Evolutionary conservation across 805 yeast species (phyloP).

Genomic region (Suhomyces sp.): DNA sequence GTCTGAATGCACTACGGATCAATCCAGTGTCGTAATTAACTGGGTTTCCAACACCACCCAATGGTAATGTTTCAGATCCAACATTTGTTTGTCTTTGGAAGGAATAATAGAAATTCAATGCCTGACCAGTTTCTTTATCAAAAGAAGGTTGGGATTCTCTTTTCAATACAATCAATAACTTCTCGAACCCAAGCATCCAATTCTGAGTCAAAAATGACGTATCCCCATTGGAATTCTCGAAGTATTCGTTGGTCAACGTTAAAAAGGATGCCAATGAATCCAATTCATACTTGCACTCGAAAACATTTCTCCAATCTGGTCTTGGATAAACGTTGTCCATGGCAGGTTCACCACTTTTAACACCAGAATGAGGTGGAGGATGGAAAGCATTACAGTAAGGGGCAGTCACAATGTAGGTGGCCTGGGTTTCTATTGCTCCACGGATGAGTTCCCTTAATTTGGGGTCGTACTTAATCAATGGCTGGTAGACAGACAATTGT

Average conservation of each 20-base stretch:
- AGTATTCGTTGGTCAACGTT: constrained; percentile 72
- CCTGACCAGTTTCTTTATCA: constrained; percentile 47
- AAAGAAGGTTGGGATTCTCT: constrained; percentile 66
- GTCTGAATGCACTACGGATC: constrained; percentile 81
- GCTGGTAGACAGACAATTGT: constrained; percentile 75
- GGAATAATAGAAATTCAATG: constrained; percentile 52
- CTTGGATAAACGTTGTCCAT: constrained; percentile 65
- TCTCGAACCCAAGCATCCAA: constrained; percentile 63
- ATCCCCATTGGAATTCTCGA: constrained; percentile 49
- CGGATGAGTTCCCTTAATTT: constrained; percentile 50
- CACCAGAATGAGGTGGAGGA: constrained; percentile 61
- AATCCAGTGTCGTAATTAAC: constrained; percentile 69
- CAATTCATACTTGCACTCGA: constrained; percentile 87
- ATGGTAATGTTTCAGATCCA: constrained; percentile 79
- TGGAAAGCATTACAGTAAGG: constrained; percentile 94
- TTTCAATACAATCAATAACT: constrained; percentile 49
- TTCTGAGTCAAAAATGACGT: constrained; percentile 41
- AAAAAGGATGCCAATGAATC: constrained; percentile 84
- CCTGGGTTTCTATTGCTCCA: constrained; percentile 84
- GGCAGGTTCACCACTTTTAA: constrained; percentile 51
- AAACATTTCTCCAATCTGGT: constrained; percentile 70
- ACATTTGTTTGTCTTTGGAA: constrained; percentile 72
- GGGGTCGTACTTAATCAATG: constrained; percentile 53
- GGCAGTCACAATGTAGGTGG: constrained; percentile 54
- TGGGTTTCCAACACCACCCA: constrained; percentile 83